Percentiles rank a stretch among this genome's conserved stretches.
phyloP scores from a whole-genome alignment of 2,329 filamentous ascomycete genomes.

The Acarospora socialis region DNA sequence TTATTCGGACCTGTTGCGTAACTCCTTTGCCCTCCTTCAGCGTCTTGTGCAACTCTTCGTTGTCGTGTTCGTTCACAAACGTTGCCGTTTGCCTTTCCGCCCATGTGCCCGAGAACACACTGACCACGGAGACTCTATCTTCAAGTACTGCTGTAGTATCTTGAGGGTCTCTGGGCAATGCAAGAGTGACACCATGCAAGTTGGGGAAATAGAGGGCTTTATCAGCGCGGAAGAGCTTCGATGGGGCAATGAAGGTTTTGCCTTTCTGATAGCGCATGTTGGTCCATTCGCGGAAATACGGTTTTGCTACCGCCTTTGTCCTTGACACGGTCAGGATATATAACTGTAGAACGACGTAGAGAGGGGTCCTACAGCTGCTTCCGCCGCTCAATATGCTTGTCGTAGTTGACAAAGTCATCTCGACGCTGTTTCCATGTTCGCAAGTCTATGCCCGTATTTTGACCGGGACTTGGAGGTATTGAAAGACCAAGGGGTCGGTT shows the following conservation, averaged over 20 bases:
- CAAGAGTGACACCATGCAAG: conserved; percentile 63
- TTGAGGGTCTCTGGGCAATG: conserved; percentile 37
- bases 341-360: not conserved
- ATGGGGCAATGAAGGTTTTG: conserved; percentile 80
- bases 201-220: conserved; percentile 89
- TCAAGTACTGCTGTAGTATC: conserved; percentile 65
- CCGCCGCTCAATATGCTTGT: conserved; percentile 66
- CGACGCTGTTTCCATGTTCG: conserved; percentile 54
- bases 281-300: conserved; percentile 92
- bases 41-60: conserved; percentile 53
- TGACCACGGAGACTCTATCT: conserved; percentile 64
- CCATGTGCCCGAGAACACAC: conserved; percentile 72
- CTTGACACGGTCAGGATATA: conserved; percentile 26
- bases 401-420: conserved; percentile 71
- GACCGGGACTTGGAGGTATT: conserved; percentile 55
- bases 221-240: conserved; percentile 69
- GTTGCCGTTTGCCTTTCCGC: conserved; percentile 64
- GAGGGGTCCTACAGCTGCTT: conserved; percentile 50
- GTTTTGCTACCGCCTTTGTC: conserved; percentile 61
- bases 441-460: conserved; percentile 66
- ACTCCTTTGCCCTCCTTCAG: conserved; percentile 38
- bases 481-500: conserved; percentile 69
- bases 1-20: conserved; percentile 72
- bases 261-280: conserved; percentile 72
- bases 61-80: conserved; percentile 52